These are phyloP conservation scores for Apophysomyces ossiformis DNA, from an alignment of 371 early-diverging fungal genomes.

Conservation along the genomic window DNA sequence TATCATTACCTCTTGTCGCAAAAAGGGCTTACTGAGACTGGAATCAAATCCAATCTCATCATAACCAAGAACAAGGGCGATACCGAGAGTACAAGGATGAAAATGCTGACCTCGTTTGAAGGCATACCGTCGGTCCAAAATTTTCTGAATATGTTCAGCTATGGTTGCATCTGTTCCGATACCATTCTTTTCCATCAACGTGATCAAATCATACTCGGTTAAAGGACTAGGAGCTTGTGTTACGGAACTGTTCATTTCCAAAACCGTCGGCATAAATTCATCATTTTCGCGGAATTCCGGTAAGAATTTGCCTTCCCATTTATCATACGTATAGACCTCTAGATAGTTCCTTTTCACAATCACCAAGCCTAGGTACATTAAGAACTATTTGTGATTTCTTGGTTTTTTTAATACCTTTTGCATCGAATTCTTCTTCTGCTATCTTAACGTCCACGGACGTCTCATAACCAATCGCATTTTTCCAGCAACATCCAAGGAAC, in stretches of 20 bases:
- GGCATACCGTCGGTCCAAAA: constrained; percentile 92
- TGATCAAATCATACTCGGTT: constrained; percentile 95
- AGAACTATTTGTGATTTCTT: not conserved
- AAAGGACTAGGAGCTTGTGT: constrained; percentile 88
- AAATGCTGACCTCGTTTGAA: constrained; percentile 72
- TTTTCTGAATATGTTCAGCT: constrained; percentile 98
- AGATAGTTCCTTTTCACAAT: constrained; percentile 91
- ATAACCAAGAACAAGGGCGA: constrained; percentile 93
- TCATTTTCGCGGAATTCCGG: constrained; percentile 81
- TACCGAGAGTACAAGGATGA: constrained; percentile 90
- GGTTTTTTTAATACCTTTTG: constrained; percentile 52
- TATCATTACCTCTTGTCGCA: constrained; percentile 72
- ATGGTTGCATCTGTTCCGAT: constrained; percentile 99
- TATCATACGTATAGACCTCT: constrained; percentile 95
- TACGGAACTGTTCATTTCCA: constrained; percentile 69
- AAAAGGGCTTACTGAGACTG: constrained; percentile 84
- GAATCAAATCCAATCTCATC: constrained; percentile 84
- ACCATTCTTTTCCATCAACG: constrained; percentile 97
- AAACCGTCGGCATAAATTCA: constrained; percentile 66
- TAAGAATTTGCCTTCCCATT: constrained; percentile 80
- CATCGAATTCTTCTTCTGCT: constrained; percentile 72
- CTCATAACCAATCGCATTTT: constrained; percentile 93
- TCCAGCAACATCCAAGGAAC: constrained; percentile 95
- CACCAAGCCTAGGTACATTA: constrained; percentile 63
- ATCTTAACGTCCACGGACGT: constrained; percentile 77